phyloP scores from a whole-genome alignment of 1,284 basidiomycete species.

The Erythrobasidium hasegawianum region DNA sequence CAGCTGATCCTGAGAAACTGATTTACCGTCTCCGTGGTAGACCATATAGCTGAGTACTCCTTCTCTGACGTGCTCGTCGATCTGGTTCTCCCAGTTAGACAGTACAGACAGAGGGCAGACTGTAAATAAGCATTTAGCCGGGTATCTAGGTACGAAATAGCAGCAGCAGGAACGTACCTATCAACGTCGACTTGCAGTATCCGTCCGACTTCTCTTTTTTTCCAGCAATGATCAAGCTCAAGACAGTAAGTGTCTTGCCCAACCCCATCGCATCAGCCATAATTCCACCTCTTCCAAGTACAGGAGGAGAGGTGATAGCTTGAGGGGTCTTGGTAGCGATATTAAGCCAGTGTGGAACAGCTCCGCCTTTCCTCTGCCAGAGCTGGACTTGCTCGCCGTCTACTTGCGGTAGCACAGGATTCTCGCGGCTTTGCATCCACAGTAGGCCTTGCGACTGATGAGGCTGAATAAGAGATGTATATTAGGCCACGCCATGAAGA shows the following conservation, averaged over 20 bases:
- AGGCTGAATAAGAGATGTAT: too few relatives aligned
- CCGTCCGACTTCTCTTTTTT: slow-evolving; percentile 59
- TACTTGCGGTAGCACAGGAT: slow-evolving; percentile 63
- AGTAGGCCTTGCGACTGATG: slow-evolving; percentile 43
- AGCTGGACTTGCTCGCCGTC: slow-evolving; percentile 76
- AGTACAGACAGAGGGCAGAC: slow-evolving; percentile 81
- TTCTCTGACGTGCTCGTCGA: slow-evolving; percentile 52
- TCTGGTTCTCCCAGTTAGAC: slow-evolving; percentile 87
- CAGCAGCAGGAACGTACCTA: slow-evolving; percentile 64
- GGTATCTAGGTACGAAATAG: too few relatives aligned
- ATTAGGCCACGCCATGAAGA: too few relatives aligned
- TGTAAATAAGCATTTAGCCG: slow-evolving; percentile 48
- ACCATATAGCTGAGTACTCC: slow-evolving; percentile 60
- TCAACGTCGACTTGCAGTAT: slow-evolving; percentile 66
- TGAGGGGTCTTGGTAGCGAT: slow-evolving; percentile 77
- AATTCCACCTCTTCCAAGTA: slow-evolving; percentile 73
- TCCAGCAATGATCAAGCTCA: slow-evolving; percentile 70
- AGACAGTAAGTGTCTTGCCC: slow-evolving; percentile 79
- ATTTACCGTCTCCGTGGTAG: slow-evolving; percentile 64
- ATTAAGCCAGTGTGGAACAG: slow-evolving; percentile 49
- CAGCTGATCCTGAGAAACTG: slow-evolving; percentile 60
- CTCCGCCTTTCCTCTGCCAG: slow-evolving; percentile 60
- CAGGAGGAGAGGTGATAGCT: slow-evolving; percentile 55
- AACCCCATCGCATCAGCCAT: slow-evolving; percentile 52
- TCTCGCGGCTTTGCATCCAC: slow-evolving; percentile 56